Evolutionary conservation across 1,284 basidiomycete species (phyloP).

Genomic region (Blastosporella zonata): DNA sequence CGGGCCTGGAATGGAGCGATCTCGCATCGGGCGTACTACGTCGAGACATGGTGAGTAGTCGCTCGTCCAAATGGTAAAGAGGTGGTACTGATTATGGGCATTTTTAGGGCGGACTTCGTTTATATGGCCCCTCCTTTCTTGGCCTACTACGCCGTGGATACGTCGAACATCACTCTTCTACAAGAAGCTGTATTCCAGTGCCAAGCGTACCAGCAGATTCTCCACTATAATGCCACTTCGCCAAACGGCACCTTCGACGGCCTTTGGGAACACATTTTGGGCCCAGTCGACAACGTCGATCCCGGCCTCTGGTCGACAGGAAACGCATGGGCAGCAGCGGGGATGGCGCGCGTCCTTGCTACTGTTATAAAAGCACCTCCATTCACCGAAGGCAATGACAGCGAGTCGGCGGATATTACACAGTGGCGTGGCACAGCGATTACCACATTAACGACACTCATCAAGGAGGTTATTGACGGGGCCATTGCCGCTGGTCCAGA

Average conservation of each 20-base stretch:
- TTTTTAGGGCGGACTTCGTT: conserved; percentile 53
- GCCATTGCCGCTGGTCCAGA: conserved; percentile 33
- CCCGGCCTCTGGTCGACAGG: conserved; percentile 54
- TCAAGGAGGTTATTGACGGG: conserved; percentile 46
- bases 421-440: conserved; percentile 29
- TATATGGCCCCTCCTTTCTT: conserved; percentile 66
- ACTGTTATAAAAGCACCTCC: conserved; percentile 31
- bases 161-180: conserved; percentile 39
- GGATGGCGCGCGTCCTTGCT: conserved; percentile 28
- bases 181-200: conserved; percentile 46
- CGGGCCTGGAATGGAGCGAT: conserved; percentile 49
- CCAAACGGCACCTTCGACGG: conserved; percentile 21
- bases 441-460: conserved; percentile 34
- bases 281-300: conserved; percentile 38
- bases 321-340: conserved; percentile 26
- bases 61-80: background rate
- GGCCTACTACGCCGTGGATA: conserved; percentile 50
- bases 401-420: conserved; percentile 12
- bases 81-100: background rate
- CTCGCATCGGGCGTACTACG: conserved; percentile 42
- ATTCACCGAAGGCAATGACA: background rate
- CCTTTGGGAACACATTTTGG: conserved; percentile 49
- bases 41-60: conserved; percentile 43
- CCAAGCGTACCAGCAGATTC: conserved; percentile 39
- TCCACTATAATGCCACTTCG: conserved; percentile 36